Percentiles rank a stretch among this genome's conserved stretches.
phyloP scores from a whole-genome alignment of 2,329 filamentous ascomycete genomes.

The Lasiodiplodia citricola region DNA sequence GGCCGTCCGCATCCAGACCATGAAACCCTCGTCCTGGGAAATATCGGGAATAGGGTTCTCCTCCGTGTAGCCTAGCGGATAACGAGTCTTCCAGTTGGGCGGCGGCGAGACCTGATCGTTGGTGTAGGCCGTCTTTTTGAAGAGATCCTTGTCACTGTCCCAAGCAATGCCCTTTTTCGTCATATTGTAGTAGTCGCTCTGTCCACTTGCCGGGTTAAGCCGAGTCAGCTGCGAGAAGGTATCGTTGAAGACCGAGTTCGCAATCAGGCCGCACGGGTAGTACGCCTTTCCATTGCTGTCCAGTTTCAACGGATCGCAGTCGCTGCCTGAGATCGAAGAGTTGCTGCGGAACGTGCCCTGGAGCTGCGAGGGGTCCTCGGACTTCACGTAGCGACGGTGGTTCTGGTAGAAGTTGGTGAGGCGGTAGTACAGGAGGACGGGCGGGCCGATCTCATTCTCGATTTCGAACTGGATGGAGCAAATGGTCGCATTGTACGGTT shows the following conservation, averaged over 20 bases:
- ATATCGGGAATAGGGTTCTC: conserved; percentile 73
- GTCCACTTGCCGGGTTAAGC: conserved; percentile 56
- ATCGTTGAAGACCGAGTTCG: conserved; percentile 97
- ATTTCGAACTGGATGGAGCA: conserved; percentile 82
- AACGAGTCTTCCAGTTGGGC: conserved; percentile 80
- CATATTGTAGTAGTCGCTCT: conserved; percentile 71
- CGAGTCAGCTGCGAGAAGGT: conserved; percentile 72
- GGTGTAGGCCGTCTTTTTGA: conserved; percentile 71
- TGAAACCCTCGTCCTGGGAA: conserved; percentile 79
- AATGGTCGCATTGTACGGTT: conserved; percentile 46
- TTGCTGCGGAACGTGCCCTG: conserved; percentile 70
- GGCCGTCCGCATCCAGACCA: conserved; percentile 99
- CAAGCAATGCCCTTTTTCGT: conserved; percentile 81
- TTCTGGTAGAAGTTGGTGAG: conserved; percentile 99
- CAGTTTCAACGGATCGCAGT: conserved; percentile 73
- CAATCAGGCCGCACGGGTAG: conserved; percentile 94
- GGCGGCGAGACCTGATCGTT: conserved; percentile 74
- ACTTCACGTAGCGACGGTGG: conserved; percentile 93
- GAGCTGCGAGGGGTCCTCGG: conserved; percentile 82
- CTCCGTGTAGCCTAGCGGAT: conserved; percentile 69
- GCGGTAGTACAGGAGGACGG: conserved; percentile 92
- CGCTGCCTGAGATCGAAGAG: conserved; percentile 66
- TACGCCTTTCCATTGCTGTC: conserved; percentile 67
- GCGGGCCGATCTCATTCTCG: conserved; percentile 77
- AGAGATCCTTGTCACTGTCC: conserved; percentile 80